Evolutionary conservation across 2,329 filamentous ascomycete species (phyloP), one percentile per base, ranked within the genome.

Genomic region (Parastagonospora avenae): DNA sequence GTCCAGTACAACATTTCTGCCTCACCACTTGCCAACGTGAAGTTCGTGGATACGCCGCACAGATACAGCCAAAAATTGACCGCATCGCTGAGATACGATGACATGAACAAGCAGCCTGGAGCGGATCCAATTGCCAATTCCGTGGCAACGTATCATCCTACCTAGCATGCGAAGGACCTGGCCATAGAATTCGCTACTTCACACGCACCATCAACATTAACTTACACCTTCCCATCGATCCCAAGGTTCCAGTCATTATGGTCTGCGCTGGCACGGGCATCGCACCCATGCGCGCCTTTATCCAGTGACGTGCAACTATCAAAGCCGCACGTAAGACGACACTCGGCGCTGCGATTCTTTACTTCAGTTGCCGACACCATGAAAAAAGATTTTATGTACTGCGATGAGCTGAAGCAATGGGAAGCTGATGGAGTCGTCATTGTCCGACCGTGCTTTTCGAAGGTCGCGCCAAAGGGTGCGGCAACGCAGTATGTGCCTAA

Each of bases 1-100:
- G n/a, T n/a, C n/a, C n/a, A n/a, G n/a, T n/a, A n/a, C n/a, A n/a
- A 43, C 43, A 89, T 91, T 63, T 90, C 88, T 1, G 91, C 88
- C 0, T 89, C 87, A 0, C 86, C 88, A 0, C 76, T 89, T 0
- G 76, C 75, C 35, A 78, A 84, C n/a, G 66, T 14, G 12, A 4
- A 35, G 32, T 14, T 35, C 2, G 32, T 35, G 3, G 10, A 12
- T 4, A 35, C 4, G 5, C 7, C 12, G 7, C 32, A 14, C 9
- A 12, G 32, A 8, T 35, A 5, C 3, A 14, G 10, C 15, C 11
- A 7, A 14, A 12, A 15, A 2, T 12, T 35, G 7, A 14, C 32
- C 2, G 32, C 32, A 35, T 35, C 32, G 3, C 9, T 35, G 15
- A 35, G 2, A 2, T 35, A 35, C 6, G 11, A 35, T 14, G 32